Base-by-base conservation (phyloP, 1,284 basidiomycete genomes). In the Sanguinoderma infundibulare region DNA sequence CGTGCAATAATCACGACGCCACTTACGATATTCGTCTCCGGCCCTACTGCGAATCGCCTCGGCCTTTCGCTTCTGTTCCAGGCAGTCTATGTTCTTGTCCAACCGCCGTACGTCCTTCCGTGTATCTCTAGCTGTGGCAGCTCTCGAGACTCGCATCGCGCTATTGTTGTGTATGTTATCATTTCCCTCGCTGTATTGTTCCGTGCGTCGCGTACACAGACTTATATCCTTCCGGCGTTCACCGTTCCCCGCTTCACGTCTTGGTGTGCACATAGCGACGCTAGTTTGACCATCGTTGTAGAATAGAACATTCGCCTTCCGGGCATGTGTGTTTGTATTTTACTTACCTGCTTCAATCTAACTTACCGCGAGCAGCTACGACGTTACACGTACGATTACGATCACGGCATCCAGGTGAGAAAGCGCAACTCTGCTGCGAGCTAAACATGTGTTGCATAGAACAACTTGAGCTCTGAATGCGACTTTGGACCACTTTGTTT, bases 1-100 rank as follows among this genome's bases (percentile, higher is more conserved):
- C 5, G 60, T 57, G 52, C 55, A 46, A 30, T 61, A 38, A 47
- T 26, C 35, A 39, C n/a, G 35, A 36, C 8, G 24, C n/a, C n/a
- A n/a, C n/a, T n/a, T n/a, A n/a, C n/a, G n/a, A n/a, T n/a, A n/a
- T n/a, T n/a, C n/a, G n/a, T n/a, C n/a, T n/a, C n/a, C n/a, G n/a
- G n/a, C n/a, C n/a, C n/a, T n/a, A n/a, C 6, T 42, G 20, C 3
- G 20, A 28, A 39, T 20, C 1, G 22, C 8, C 40, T 10, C 3
- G 22, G 22, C 20, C 20, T 22, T 24, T 9, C 22, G 20, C 7
- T 22, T 20, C 17, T 7, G 28, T 8, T 47, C 26, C 28, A 47
- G 28, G 9, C 46, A 10, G 6, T 32, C n/a, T n/a, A n/a, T n/a
- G n/a, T n/a, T 32, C 32, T 30, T n/a, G 5, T 14, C 20, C 46